These are phyloP conservation scores for Phytophthora agathidicida DNA, from an alignment of 352 stramenopile genomes.

Conservation along the genomic window DNA sequence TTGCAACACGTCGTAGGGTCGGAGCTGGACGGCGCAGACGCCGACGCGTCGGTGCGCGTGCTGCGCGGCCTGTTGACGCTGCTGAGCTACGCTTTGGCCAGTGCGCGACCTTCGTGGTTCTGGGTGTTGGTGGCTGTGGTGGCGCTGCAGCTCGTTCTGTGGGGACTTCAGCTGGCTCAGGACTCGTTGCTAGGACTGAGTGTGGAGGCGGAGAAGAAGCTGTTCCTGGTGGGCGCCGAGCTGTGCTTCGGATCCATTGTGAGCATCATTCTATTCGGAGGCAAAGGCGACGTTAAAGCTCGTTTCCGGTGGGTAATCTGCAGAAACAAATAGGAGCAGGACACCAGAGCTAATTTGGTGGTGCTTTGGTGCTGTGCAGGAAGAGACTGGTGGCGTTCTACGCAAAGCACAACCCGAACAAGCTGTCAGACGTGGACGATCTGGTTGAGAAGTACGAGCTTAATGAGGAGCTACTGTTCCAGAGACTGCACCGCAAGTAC, in stretches of 20 bases:
- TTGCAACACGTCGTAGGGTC: conserved; percentile 37
- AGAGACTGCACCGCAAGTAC: conserved; percentile 81
- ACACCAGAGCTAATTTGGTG: neutral
- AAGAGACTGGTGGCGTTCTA: conserved; percentile 72
- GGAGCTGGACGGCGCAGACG: conserved; percentile 36
- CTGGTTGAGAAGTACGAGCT: conserved; percentile 75
- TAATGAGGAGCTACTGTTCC: conserved; percentile 83
- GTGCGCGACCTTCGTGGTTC: conserved; percentile 47
- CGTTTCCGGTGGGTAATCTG: conserved; percentile 51
- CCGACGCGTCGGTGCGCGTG: conserved; percentile 53
- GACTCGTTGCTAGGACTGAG: conserved; percentile 45
- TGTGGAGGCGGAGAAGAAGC: conserved; percentile 48
- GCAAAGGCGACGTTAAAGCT: conserved; percentile 37
- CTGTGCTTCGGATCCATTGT: conserved; percentile 54
- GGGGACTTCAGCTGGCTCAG: conserved; percentile 52
- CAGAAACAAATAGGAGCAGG: neutral
- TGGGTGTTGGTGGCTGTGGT: conserved; percentile 50
- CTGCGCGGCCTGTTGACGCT: conserved; percentile 67
- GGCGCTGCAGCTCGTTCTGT: conserved; percentile 58
- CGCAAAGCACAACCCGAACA: conserved; percentile 72
- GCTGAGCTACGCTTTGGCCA: conserved; percentile 53
- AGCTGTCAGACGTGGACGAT: conserved; percentile 65
- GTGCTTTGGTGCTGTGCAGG: conserved; percentile 29
- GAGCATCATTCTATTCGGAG: conserved; percentile 57
- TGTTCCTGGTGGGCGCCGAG: conserved; percentile 46